phyloP scores from a whole-genome alignment of 2,329 filamentous ascomycete species.

The Fusarium tjaetaba region DNA sequence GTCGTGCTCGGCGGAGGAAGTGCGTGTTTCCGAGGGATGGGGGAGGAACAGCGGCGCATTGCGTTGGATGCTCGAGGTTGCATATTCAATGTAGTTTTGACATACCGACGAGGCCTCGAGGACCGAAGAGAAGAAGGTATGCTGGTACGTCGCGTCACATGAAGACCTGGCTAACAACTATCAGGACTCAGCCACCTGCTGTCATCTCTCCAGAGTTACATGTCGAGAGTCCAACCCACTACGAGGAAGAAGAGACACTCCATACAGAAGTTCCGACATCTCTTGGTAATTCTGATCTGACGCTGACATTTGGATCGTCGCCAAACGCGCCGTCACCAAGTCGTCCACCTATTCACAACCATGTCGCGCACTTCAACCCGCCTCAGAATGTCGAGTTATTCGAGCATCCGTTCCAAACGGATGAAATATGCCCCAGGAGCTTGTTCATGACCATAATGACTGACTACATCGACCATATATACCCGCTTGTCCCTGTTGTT shows the following conservation, averaged over 20 bases:
- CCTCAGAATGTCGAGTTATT: neutral
- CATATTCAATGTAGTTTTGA: conserved; percentile 12
- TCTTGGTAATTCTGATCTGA: accelerated
- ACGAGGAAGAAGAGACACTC: accelerated
- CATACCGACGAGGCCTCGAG: neutral
- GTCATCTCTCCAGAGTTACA: neutral
- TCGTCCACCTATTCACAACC: neutral
- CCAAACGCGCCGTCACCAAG: neutral
- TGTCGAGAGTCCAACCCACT: neutral
- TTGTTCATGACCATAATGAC: neutral
- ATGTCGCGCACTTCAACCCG: neutral
- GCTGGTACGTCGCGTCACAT: too few relatives aligned
- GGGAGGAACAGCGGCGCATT: neutral
- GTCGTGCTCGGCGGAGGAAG: conserved; percentile 5
- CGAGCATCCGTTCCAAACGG: neutral
- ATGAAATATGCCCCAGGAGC: neutral
- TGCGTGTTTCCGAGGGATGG: neutral
- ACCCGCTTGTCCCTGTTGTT: neutral
- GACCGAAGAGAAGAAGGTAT: neutral
- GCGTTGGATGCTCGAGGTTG: neutral
- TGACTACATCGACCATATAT: neutral
- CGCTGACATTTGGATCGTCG: neutral
- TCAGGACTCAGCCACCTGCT: neutral
- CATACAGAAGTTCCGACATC: accelerated
- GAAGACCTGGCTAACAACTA: neutral